These are phyloP conservation scores for Vinca major DNA, from an alignment of 305 asterid genomes.

Conservation along the genomic window DNA sequence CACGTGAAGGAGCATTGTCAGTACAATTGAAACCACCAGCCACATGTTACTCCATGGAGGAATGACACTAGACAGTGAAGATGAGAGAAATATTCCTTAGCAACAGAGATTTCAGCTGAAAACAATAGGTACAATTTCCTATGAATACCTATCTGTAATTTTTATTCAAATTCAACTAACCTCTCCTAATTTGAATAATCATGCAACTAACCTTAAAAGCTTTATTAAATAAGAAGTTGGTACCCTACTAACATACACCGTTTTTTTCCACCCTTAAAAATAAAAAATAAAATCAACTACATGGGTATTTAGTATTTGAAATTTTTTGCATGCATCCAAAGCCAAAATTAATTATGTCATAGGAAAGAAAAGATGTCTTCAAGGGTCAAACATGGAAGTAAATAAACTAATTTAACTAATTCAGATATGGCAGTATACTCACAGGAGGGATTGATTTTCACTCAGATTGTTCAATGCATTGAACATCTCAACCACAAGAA, in stretches of 20 bases:
- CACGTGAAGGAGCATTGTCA: conserved; percentile 83
- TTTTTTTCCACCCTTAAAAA: no score
- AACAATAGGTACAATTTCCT: not conserved
- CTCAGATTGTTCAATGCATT: conserved; percentile 95
- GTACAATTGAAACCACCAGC: conserved; percentile 85
- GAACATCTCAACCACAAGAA: conserved; percentile 97
- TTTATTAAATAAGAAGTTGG: not conserved
- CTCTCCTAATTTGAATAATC: not conserved
- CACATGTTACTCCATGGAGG: conserved; percentile 98
- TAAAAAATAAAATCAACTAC: not conserved
- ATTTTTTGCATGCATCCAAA: conserved; percentile 1
- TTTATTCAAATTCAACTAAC: not conserved
- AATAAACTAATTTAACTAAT: not conserved
- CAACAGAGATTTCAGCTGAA: conserved; percentile 2
- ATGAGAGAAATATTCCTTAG: not conserved
- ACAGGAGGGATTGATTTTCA: conserved; percentile 96
- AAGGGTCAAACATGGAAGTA: not conserved
- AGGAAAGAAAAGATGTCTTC: not conserved
- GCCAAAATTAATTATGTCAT: not conserved
- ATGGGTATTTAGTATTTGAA: not conserved
- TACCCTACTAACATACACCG: not conserved
- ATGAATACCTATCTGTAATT: not conserved
- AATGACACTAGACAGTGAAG: conserved; percentile 35
- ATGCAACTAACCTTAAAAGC: not conserved
- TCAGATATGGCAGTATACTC: conserved; percentile 27